Conservation (phyloP, 2,329 filamentous ascomycete genomes). For the Epicoccum sorghinum region DNA sequence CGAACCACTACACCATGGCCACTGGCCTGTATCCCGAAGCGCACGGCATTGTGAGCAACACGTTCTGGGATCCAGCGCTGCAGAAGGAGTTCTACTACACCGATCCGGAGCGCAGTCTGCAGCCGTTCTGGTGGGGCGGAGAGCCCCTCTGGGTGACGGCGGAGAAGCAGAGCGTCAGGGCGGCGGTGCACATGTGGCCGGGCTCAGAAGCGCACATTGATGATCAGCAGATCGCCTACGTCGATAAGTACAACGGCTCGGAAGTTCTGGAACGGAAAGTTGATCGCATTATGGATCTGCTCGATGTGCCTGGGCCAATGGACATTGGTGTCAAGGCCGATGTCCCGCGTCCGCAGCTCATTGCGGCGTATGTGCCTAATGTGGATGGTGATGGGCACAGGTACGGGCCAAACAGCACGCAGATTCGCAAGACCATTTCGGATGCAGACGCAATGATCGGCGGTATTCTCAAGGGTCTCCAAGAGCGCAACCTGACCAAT, state of each 20-base stretch:
- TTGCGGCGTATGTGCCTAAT: conserved; percentile 92
- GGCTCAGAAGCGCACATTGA: conserved; percentile 88
- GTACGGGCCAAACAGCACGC: conserved; percentile 93
- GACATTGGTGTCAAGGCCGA: conserved; percentile 57
- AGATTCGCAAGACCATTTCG: conserved; percentile 78
- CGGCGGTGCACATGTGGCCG: conserved; percentile 98
- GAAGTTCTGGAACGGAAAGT: conserved; percentile 80
- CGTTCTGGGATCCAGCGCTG: conserved; percentile 85
- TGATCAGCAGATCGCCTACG: conserved; percentile 73
- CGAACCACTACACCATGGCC: conserved; percentile 89
- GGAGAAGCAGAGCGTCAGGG: conserved; percentile 77
- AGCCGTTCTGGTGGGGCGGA: conserved; percentile 92
- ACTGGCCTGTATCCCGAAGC: conserved; percentile 92
- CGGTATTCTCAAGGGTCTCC: conserved; percentile 74
- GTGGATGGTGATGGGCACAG: conserved; percentile 86
- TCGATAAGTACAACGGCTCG: conserved; percentile 84
- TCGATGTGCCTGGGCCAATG: conserved; percentile 81
- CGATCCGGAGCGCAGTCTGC: conserved; percentile 73
- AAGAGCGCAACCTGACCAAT: conserved; percentile 80
- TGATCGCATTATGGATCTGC: conserved; percentile 75
- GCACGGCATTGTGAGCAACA: conserved; percentile 92
- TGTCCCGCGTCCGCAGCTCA: conserved; percentile 78
- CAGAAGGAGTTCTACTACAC: conserved; percentile 88
- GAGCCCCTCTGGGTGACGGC: conserved; percentile 95
- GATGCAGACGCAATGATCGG: conserved; percentile 85